Conservation (phyloP, 495 filamentous ascomycete genomes). For the Cercophora sp. region DNA sequence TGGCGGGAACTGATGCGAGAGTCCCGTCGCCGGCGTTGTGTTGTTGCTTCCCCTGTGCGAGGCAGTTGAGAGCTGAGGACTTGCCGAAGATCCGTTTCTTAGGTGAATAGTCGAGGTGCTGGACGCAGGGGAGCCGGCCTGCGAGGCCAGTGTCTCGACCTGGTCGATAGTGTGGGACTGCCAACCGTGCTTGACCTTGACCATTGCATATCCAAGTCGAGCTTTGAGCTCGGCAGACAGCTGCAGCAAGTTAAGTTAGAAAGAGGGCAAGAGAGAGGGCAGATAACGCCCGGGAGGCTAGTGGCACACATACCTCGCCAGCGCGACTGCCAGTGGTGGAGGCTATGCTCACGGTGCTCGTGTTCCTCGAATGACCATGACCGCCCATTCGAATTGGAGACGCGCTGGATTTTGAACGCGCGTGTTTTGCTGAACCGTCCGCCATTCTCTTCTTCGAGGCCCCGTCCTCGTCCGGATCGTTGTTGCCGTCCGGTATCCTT, state of each 20-base stretch:
- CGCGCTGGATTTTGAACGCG: slow-evolving; percentile 33
- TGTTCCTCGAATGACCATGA: slow-evolving; percentile 68
- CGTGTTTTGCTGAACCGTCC: slow-evolving; percentile 57
- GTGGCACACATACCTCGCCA: slow-evolving; percentile 59
- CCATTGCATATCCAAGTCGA: slow-evolving; percentile 80
- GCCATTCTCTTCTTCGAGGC: slow-evolving; percentile 59
- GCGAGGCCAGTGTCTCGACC: slow-evolving; percentile 63
- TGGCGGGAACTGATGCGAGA: slow-evolving; percentile 21
- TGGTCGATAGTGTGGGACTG: slow-evolving; percentile 66
- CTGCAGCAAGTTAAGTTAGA: slow-evolving; percentile 41
- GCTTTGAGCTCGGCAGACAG: slow-evolving; percentile 72
- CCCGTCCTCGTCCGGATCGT: slow-evolving; percentile 20
- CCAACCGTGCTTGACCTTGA: slow-evolving; percentile 85
- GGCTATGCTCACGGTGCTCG: slow-evolving; percentile 56
- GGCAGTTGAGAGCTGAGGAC: slow-evolving; percentile 35
- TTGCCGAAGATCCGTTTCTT: slow-evolving; percentile 44
- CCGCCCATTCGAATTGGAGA: slow-evolving; percentile 37
- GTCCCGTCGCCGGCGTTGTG: slow-evolving; percentile 26
- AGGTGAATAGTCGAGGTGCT: slow-evolving; percentile 50
- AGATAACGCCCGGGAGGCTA: background rate
- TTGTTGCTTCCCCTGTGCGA: slow-evolving; percentile 32
- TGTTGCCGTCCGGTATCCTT: slow-evolving; percentile 34
- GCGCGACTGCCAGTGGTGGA: slow-evolving; percentile 59
- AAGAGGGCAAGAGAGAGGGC: background rate
- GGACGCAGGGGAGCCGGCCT: slow-evolving; percentile 55